Conservation (phyloP, 805 yeast genomes). For the Kuraishia hungarica region DNA sequence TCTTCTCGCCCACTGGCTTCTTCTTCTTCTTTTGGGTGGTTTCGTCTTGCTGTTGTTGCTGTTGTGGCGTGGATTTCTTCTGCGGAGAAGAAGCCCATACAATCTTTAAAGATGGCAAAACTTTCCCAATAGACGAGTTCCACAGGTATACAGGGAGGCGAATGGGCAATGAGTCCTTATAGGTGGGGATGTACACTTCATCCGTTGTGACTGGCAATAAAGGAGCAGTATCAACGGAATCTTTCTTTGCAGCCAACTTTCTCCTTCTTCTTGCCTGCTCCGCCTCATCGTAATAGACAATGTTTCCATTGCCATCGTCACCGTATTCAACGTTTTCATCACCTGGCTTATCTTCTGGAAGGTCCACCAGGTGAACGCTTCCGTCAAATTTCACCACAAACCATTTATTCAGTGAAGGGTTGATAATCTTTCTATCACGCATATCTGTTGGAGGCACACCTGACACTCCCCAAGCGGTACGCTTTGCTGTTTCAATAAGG, state of each 20-base stretch:
- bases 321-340: conserved; percentile 9
- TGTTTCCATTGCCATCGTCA: conserved; percentile 12
- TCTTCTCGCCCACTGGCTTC: conserved; percentile 31
- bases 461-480: conserved; percentile 40
- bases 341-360: conserved; percentile 18
- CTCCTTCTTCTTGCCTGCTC: conserved; percentile 12
- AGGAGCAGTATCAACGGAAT: conserved; percentile 18
- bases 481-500: conserved; percentile 42
- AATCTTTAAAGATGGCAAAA: conserved; percentile 9
- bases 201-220: conserved; percentile 35
- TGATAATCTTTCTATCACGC: conserved; percentile 31
- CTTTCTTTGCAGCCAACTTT: conserved; percentile 4
- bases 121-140: conserved; percentile 34
- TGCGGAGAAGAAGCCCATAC: not conserved
- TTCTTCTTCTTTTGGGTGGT: conserved; percentile 23
- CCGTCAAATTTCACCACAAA: conserved; percentile 53
- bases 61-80: conserved; percentile 4
- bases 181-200: conserved; percentile 38
- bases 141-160: conserved; percentile 33
- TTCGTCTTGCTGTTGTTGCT: conserved; percentile 7
- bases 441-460: conserved; percentile 39
- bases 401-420: conserved; percentile 36
- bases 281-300: conserved; percentile 7
- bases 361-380: conserved; percentile 42
- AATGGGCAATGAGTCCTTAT: conserved; percentile 38